phyloP scores from a whole-genome alignment of 1,284 basidiomycete species.

The Cryptococcus neoformans region DNA sequence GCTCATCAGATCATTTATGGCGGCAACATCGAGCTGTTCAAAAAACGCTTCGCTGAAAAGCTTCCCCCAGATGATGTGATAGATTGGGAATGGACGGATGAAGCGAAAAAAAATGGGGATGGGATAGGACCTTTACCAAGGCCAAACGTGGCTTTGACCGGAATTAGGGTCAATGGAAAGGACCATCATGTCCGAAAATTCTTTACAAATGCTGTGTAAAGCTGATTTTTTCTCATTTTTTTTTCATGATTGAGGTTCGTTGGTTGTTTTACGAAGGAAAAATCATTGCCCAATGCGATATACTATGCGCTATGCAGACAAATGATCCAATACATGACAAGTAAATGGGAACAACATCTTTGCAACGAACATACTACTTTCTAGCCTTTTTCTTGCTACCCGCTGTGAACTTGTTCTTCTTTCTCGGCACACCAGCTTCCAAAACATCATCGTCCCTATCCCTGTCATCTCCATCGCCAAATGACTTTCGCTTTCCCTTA shows the following conservation, averaged over 20 bases:
- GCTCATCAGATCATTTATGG: slow-evolving; percentile 6
- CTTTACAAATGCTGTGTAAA: too few relatives aligned
- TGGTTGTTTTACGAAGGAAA: too few relatives aligned
- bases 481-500: slow-evolving; percentile 58
- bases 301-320: too few relatives aligned
- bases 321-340: too few relatives aligned
- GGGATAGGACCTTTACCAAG: not conserved
- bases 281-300: too few relatives aligned
- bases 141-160: too few relatives aligned
- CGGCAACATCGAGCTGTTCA: slow-evolving; percentile 1
- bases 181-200: too few relatives aligned
- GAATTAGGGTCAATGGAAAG: too few relatives aligned
- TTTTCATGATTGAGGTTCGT: too few relatives aligned
- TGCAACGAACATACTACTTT: not conserved
- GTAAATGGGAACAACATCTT: too few relatives aligned
- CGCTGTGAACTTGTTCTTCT: slow-evolving; percentile 40
- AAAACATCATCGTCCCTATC: slow-evolving; percentile 83
- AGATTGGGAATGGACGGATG: not conserved
- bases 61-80: not conserved
- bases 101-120: not conserved
- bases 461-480: slow-evolving; percentile 60
- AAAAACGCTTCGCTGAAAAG: not conserved
- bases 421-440: slow-evolving; percentile 44
- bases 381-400: slow-evolving; percentile 5
- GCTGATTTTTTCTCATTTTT: too few relatives aligned